Base-by-base conservation (phyloP, 768 basidiomycete species). In the Polyporus arcularius region DNA sequence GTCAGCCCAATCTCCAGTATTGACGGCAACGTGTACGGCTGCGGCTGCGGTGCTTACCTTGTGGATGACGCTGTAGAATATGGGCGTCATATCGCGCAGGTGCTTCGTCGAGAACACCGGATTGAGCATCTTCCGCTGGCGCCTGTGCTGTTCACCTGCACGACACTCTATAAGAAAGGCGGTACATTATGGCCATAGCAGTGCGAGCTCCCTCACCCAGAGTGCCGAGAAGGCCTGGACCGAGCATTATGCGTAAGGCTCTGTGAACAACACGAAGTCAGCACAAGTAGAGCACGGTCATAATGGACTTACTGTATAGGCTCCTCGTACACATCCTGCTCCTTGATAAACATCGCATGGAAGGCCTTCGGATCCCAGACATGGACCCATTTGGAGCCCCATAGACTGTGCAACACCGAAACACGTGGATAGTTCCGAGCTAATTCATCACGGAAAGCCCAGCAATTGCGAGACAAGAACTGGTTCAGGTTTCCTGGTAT, bases 71-170 rank as follows among this genome's bases (percentile, higher is more conserved):
- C 76, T 69, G 64, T 79, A 78, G 50, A 84, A 77, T 4, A 75
- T 67, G 8, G 82, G 80, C 4, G 79, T 73, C 59, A 83, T 64
- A 16, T 74, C 69, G n/a, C 79, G 77, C 38, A 85, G 71, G 50
- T 82, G 79, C 5, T 76, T 70, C 4, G 74, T 71, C 1, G 80
- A 79, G 65, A 85, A 84, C 9, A 82, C 74, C 3, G 81, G 78
- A 50, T 71, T 76, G 45, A 83, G 77, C 41, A 82, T 72, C 65
- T 82, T 82, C 18, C 82, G 73, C 66, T 84, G 51, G 21, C 46
- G 46, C 14, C 46, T 48, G 46, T 48, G 46, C 46, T 51, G 30
- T 2, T 38, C 32, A 10, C 32, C 16, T 48, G 38, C 6, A 38
- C 4, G 18, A 16, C 28, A 26, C 21, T 26, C 21, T 26, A 26